Conservation (phyloP, 805 yeast species). For the Saccharomycopsis oosterbeekiorum region DNA sequence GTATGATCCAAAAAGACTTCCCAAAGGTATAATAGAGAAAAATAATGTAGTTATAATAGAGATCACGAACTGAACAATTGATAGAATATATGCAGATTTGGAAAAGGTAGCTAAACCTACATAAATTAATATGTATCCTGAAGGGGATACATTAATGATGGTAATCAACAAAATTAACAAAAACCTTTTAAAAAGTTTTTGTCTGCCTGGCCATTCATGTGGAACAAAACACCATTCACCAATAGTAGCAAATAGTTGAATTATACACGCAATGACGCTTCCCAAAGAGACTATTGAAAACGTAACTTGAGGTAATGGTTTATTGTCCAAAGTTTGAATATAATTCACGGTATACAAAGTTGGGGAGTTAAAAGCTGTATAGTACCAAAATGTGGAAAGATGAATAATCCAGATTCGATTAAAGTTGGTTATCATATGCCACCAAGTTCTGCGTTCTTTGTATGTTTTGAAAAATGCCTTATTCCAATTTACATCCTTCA, state of each 20-base stretch:
- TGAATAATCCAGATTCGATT: conserved; percentile 98
- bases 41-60: conserved; percentile 71
- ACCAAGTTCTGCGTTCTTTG: conserved; percentile 94
- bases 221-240: conserved; percentile 95
- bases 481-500: conserved; percentile 89
- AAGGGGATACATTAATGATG: conserved; percentile 69
- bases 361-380: conserved; percentile 85
- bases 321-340: conserved; percentile 69
- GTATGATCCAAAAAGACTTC: conserved; percentile 89
- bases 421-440: conserved; percentile 88
- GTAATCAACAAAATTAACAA: conserved; percentile 60
- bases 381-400: conserved; percentile 86
- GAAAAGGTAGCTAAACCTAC: conserved; percentile 59
- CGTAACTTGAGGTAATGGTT: conserved; percentile 76
- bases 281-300: conserved; percentile 93
- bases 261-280: conserved; percentile 72
- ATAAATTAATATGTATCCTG: conserved; percentile 74
- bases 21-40: conserved; percentile 89
- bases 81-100: conserved; percentile 61
- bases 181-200: conserved; percentile 81
- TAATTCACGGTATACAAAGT: conserved; percentile 82
- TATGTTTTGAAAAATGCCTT: conserved; percentile 91
- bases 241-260: conserved; percentile 80
- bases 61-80: conserved; percentile 81
- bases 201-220: conserved; percentile 98